Conservation (phyloP, 2,329 filamentous ascomycete species). For the Nemania bipapillata region DNA sequence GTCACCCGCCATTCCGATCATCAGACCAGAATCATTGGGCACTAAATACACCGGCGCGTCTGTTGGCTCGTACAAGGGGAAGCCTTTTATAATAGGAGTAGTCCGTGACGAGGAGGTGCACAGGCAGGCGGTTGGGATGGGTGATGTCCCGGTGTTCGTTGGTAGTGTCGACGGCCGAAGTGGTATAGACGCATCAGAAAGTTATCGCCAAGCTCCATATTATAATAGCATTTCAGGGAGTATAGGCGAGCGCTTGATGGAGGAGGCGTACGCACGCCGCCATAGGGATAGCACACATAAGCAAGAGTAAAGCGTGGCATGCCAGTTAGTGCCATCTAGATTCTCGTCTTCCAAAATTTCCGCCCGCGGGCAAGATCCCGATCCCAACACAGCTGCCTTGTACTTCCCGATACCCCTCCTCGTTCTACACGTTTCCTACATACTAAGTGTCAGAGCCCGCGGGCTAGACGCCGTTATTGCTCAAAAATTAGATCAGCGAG, state of each 20-base stretch:
- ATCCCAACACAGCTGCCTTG: neutral
- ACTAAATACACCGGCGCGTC: conserved; percentile 50
- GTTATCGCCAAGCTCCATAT: conserved; percentile 56
- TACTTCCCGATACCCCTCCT: neutral
- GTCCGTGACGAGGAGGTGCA: conserved; percentile 62
- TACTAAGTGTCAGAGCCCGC: neutral
- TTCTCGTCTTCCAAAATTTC: too few species aligned
- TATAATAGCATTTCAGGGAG: conserved; percentile 60
- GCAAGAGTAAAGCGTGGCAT: conserved; percentile 16
- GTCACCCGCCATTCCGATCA: conserved; percentile 59
- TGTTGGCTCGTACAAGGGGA: conserved; percentile 66
- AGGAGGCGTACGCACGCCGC: conserved; percentile 54
- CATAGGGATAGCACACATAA: conserved; percentile 26
- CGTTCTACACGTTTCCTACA: neutral
- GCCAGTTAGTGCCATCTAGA: conserved; percentile 4
- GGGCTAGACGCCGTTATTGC: neutral
- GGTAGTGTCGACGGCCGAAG: conserved; percentile 64
- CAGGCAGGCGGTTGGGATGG: conserved; percentile 60
- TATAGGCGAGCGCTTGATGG: conserved; percentile 61
- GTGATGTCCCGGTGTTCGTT: conserved; percentile 63
- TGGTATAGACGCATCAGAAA: conserved; percentile 60
- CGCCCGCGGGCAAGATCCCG: too few species aligned
- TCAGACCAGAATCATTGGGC: conserved; percentile 48
- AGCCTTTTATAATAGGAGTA: conserved; percentile 63
- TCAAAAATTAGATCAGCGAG: neutral